These are phyloP conservation scores for Kuraishia ogatae DNA, from an alignment of 805 yeast genomes.

Conservation along the genomic window DNA sequence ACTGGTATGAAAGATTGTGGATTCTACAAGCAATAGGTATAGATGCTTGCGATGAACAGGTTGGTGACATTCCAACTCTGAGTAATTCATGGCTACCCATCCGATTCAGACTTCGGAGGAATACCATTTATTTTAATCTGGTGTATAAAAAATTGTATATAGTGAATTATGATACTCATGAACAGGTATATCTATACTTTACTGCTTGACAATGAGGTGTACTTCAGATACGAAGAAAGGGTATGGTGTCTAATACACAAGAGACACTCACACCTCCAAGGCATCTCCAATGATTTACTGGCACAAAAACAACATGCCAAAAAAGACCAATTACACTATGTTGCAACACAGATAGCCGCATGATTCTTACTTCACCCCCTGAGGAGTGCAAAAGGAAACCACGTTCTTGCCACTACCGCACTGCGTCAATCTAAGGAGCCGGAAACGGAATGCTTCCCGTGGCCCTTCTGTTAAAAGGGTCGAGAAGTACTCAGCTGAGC, in stretches of 20 bases:
- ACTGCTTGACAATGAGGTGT: too few relatives aligned
- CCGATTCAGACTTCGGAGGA: background rate
- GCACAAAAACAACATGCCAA: background rate
- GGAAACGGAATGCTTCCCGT: slow-evolving; percentile 69
- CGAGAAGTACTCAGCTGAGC: slow-evolving; percentile 65
- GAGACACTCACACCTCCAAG: too few relatives aligned
- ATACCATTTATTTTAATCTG: background rate
- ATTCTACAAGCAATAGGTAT: background rate
- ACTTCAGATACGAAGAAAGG: too few relatives aligned
- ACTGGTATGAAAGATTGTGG: background rate
- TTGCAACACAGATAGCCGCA: slow-evolving; percentile 46
- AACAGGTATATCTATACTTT: background rate
- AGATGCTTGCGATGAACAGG: background rate
- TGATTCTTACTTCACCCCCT: slow-evolving; percentile 14
- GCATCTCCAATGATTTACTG: too few relatives aligned
- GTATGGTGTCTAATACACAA: too few relatives aligned
- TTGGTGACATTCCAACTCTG: background rate
- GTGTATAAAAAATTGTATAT: background rate
- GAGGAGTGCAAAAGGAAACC: slow-evolving; percentile 13
- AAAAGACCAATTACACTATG: slow-evolving; percentile 18
- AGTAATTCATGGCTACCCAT: background rate
- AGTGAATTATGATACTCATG: background rate
- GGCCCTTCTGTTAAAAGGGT: slow-evolving; percentile 67
- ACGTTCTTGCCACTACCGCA: slow-evolving; percentile 27
- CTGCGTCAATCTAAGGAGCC: slow-evolving; percentile 54